Evolutionary conservation across 306 rosid species (phyloP).

Genomic region (Oemleria cerasiformis): DNA sequence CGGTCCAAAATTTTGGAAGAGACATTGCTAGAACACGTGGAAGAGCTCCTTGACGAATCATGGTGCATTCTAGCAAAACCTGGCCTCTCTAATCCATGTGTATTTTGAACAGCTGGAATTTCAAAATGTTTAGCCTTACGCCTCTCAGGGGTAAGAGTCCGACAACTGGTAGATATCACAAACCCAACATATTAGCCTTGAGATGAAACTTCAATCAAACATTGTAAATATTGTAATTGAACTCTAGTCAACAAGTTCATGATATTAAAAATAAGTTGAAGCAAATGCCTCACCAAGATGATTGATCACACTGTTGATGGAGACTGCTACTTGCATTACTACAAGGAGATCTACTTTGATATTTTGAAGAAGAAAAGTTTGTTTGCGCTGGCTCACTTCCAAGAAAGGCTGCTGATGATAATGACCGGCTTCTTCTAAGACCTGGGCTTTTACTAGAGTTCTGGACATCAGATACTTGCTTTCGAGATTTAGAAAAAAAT

Average conservation of each 20-base stretch:
- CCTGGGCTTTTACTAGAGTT: constrained; percentile 47
- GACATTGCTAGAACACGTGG: constrained; percentile 65
- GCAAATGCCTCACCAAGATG: constrained; percentile 60
- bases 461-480: constrained; percentile 46
- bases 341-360: constrained; percentile 71
- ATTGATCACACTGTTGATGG: constrained; percentile 49
- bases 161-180: constrained; percentile 41
- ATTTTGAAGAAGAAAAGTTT: constrained; percentile 35
- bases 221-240: neutral
- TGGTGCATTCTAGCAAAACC: constrained; percentile 51
- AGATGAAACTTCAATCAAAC: neutral
- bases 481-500: constrained; percentile 54
- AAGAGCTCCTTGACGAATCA: constrained; percentile 71
- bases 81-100: constrained; percentile 41
- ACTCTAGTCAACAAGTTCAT: constrained; percentile 18
- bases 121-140: constrained; percentile 37
- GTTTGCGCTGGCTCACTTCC: constrained; percentile 34
- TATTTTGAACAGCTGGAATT: constrained; percentile 38
- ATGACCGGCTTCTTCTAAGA: constrained; percentile 85
- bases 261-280: constrained; percentile 11
- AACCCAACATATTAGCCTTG: constrained; percentile 20
- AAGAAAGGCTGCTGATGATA: constrained; percentile 68
- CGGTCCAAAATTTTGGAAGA: constrained; percentile 73
- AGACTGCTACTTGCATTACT: constrained; percentile 45
- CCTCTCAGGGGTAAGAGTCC: constrained; percentile 49